A percentile compares a stretch with the other conserved stretches of the same genome.
These are phyloP conservation scores for Anastatica hierochuntica DNA, from an alignment of 345 rosid genomes.

Conservation along the genomic window DNA sequence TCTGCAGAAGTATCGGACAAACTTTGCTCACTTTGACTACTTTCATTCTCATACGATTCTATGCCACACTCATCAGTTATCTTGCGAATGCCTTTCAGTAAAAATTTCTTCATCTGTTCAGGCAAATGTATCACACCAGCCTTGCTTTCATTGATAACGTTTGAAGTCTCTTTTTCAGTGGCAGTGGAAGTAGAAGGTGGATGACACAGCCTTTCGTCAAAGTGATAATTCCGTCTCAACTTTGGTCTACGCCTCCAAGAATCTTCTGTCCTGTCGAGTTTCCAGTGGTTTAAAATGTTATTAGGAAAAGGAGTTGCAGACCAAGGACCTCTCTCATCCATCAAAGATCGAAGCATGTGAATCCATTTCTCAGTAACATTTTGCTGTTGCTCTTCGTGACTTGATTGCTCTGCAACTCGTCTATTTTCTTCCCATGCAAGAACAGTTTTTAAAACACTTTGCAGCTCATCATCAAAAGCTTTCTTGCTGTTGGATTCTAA, in stretches of 20 bases:
- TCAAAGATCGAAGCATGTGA: conserved; percentile 82
- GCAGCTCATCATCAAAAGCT: conserved; percentile 74
- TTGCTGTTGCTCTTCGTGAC: conserved; percentile 83
- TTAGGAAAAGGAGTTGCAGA: conserved; percentile 92
- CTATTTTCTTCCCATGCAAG: conserved; percentile 77
- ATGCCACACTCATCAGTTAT: conserved; percentile 77
- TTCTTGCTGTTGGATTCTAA: conserved; percentile 42
- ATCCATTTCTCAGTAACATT: conserved; percentile 90
- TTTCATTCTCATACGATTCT: conserved; percentile 53
- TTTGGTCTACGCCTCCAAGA: conserved; percentile 89
- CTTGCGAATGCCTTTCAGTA: conserved; percentile 69
- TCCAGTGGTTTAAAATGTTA: conserved; percentile 62
- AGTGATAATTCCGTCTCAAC: conserved; percentile 82
- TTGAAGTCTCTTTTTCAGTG: conserved; percentile 36
- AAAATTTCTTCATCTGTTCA: conserved; percentile 89
- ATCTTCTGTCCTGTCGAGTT: conserved; percentile 97
- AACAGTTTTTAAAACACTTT: conserved; percentile 43
- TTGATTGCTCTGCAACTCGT: conserved; percentile 53
- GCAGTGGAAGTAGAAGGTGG: conserved; percentile 41
- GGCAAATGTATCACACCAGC: conserved; percentile 78
- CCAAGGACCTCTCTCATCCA: conserved; percentile 99
- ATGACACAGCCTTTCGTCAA: conserved; percentile 71
- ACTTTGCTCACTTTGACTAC: conserved; percentile 39
- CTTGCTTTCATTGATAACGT: conserved; percentile 42
- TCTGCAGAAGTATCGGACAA: conserved; percentile 43